A percentile compares a stretch with the other conserved stretches of the same genome.
Conservation (phyloP, 331 rosid species). For the Quercus lobata region DNA sequence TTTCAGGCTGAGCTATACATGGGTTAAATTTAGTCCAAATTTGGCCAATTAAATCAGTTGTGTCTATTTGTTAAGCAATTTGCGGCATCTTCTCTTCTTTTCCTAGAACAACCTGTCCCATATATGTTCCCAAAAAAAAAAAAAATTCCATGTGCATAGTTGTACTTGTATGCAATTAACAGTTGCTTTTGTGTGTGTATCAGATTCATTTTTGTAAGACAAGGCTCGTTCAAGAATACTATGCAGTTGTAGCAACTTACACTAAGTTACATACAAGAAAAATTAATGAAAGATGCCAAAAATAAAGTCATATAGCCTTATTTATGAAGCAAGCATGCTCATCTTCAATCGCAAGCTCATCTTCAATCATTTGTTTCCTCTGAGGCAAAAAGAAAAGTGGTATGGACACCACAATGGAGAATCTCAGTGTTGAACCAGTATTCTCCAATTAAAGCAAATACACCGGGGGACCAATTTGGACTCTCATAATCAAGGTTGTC, state of each 20-base stretch:
- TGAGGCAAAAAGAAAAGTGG: background rate
- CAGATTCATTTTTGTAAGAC: no score
- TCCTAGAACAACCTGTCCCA: no score
- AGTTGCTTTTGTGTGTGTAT: no score
- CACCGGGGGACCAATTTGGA: no score
- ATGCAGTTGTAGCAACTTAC: background rate
- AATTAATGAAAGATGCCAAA: background rate
- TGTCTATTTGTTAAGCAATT: background rate
- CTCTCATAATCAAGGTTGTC: no score
- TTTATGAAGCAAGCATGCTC: conserved; percentile 6
- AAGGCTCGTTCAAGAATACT: no score
- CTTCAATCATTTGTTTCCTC: background rate
- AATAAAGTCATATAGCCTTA: background rate
- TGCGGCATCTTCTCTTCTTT: background rate
- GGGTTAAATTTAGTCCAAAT: background rate
- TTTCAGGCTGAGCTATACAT: no score
- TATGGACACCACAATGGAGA: background rate
- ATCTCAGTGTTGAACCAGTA: background rate
- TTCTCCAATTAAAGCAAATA: no score
- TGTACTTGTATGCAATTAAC: no score
- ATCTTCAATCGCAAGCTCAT: background rate
- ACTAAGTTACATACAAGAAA: background rate
- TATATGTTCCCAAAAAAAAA: no score
- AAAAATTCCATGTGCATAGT: no score
- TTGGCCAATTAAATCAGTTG: background rate